Percentiles rank a stretch among this genome's conserved stretches.
phyloP scores from a whole-genome alignment of 768 basidiomycete species.

The Termitomyces sp. region DNA sequence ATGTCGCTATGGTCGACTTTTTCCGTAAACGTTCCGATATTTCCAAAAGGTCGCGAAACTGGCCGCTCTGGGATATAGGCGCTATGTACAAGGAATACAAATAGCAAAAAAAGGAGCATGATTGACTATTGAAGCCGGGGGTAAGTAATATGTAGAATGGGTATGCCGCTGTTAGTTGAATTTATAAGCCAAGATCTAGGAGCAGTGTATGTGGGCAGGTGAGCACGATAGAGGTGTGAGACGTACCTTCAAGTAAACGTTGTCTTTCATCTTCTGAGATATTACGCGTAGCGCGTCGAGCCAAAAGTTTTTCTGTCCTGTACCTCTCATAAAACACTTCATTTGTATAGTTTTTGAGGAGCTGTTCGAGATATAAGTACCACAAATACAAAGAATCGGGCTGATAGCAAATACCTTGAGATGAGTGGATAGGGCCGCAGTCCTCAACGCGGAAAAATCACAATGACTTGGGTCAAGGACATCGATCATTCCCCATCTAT shows the following conservation, averaged over 20 bases:
- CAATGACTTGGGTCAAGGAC: constrained; percentile 83
- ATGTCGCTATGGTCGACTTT: not conserved
- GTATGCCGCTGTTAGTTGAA: constrained; percentile 5
- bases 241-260: constrained; percentile 66
- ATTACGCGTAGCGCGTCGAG: constrained; percentile 74
- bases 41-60: constrained; percentile 10
- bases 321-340: constrained; percentile 93
- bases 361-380: constrained; percentile 31
- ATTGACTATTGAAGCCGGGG: constrained; percentile 10
- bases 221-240: not conserved
- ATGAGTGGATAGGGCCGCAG: constrained; percentile 79
- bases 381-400: not conserved
- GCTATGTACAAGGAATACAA: constrained; percentile 4
- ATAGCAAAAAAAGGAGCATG: constrained; percentile 4
- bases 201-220: not conserved
- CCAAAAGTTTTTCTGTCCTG: constrained; percentile 86
- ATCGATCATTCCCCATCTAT: constrained; percentile 86
- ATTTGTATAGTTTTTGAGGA: constrained; percentile 77
- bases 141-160: constrained; percentile 7
- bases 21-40: constrained; percentile 7
- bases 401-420: constrained; percentile 55
- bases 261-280: constrained; percentile 73
- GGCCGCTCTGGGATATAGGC: not conserved
- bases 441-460: constrained; percentile 82
- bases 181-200: constrained; percentile 44